Conservation (phyloP, 73 alveolate genomes). For the Paramecium sexaurelia region DNA sequence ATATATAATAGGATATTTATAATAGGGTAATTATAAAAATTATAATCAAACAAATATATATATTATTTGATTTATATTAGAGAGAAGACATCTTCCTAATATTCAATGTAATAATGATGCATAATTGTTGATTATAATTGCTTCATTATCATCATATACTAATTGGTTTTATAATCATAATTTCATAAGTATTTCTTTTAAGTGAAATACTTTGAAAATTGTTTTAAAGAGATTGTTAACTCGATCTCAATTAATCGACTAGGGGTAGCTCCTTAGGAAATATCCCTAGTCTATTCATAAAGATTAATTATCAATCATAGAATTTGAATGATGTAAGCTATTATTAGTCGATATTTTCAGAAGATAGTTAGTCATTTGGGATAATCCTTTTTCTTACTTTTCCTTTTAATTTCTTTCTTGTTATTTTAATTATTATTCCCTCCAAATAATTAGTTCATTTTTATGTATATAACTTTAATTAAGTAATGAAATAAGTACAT, state of each 20-base stretch:
- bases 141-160: not conserved
- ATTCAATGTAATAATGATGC: not conserved
- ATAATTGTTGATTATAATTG: not conserved
- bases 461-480: not conserved
- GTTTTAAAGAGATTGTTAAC: not conserved
- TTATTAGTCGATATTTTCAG: not conserved
- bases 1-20: not conserved
- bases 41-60: not conserved
- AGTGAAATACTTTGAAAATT: not conserved
- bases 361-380: not conserved
- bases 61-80: not conserved
- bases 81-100: not conserved
- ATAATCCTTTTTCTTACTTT: not conserved
- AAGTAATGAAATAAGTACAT: not conserved
- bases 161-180: not conserved
- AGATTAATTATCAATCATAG: not conserved
- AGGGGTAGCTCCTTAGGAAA: not conserved
- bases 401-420: not conserved
- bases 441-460: not conserved
- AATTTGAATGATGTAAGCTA: not conserved
- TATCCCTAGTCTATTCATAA: not conserved
- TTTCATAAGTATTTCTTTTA: not conserved
- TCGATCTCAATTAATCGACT: not conserved
- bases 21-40: not conserved
- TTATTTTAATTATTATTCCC: not conserved